Evolutionary conservation across 371 early-diverging fungal species (phyloP).

Genomic region (Mucor racemosus): DNA sequence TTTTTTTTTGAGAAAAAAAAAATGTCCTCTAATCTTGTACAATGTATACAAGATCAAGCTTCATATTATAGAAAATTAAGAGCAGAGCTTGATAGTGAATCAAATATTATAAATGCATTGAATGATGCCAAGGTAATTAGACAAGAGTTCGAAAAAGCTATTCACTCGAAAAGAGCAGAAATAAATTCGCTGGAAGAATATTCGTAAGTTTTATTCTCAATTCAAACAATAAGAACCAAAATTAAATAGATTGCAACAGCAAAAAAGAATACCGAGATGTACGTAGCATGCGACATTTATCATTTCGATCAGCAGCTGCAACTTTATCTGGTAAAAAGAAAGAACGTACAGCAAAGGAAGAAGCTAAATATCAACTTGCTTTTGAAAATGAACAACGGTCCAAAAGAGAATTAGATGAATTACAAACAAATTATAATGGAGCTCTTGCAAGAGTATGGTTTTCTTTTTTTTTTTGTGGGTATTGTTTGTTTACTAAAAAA

Average conservation of each 20-base stretch:
- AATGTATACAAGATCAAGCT: slow-evolving; percentile 29
- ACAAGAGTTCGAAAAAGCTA: background rate
- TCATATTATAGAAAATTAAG: slow-evolving; percentile 18
- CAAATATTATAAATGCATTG: slow-evolving; percentile 7
- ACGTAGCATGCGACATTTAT: slow-evolving; percentile 43
- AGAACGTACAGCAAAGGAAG: slow-evolving; percentile 36
- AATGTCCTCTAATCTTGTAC: slow-evolving; percentile 23
- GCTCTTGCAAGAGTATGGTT: slow-evolving; percentile 3
- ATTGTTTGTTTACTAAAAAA: background rate
- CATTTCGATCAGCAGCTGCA: slow-evolving; percentile 46
- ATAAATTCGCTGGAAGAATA: slow-evolving; percentile 22
- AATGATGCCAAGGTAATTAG: background rate
- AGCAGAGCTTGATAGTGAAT: slow-evolving; percentile 16
- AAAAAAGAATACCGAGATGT: slow-evolving; percentile 46
- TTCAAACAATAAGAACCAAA: background rate
- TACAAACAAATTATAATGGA: slow-evolving; percentile 9
- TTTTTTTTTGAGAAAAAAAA: background rate
- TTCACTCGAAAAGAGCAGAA: slow-evolving; percentile 16
- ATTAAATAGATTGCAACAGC: slow-evolving; percentile 12
- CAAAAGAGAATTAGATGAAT: slow-evolving; percentile 35
- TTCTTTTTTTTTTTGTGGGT: background rate
- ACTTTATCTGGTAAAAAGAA: slow-evolving; percentile 49
- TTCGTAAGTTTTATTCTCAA: slow-evolving; percentile 20
- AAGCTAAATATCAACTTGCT: slow-evolving; percentile 46
- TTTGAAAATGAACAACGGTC: slow-evolving; percentile 49